A percentile compares a stretch with the other conserved stretches of the same genome.
phyloP scores from a whole-genome alignment of 2,329 filamentous ascomycete species.

The Epichloe amarillans region DNA sequence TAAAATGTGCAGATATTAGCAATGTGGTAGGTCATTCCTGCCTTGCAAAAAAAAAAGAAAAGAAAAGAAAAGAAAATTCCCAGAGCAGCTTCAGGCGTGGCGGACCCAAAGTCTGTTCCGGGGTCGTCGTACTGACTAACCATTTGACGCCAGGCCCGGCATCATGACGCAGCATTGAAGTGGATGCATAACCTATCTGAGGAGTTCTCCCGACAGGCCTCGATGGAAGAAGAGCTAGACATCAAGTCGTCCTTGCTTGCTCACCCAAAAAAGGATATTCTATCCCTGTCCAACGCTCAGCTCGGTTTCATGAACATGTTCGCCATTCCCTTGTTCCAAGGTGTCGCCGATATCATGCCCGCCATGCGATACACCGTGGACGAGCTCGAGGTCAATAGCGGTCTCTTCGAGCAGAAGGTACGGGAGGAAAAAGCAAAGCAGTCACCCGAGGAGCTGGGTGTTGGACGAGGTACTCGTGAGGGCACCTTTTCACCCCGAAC shows the following conservation, averaged over 20 bases:
- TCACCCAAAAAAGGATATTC: constrained; percentile 67
- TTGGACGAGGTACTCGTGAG: constrained; percentile 23
- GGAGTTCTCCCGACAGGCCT: constrained; percentile 84
- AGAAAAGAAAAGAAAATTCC: too few relatives aligned
- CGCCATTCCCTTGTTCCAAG: constrained; percentile 80
- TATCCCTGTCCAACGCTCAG: constrained; percentile 76
- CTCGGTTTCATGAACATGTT: constrained; percentile 96
- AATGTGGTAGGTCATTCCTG: constrained; percentile 62
- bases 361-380: constrained; percentile 72
- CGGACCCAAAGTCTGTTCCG: not conserved
- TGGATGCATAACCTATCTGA: constrained; percentile 95
- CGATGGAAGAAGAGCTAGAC: constrained; percentile 78
- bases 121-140: not conserved
- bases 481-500: constrained; percentile 32
- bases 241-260: constrained; percentile 83
- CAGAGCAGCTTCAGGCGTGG: too few relatives aligned
- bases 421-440: constrained; percentile 44
- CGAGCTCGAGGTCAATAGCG: constrained; percentile 67
- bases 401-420: constrained; percentile 57
- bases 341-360: constrained; percentile 74
- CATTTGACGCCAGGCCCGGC: constrained; percentile 52
- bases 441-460: constrained; percentile 23
- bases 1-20: constrained; percentile 98
- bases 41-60: too few relatives aligned
- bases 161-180: constrained; percentile 65